These are phyloP conservation scores for Penicillium bialowiezense DNA, from an alignment of 495 filamentous ascomycete species.

Conservation along the genomic window DNA sequence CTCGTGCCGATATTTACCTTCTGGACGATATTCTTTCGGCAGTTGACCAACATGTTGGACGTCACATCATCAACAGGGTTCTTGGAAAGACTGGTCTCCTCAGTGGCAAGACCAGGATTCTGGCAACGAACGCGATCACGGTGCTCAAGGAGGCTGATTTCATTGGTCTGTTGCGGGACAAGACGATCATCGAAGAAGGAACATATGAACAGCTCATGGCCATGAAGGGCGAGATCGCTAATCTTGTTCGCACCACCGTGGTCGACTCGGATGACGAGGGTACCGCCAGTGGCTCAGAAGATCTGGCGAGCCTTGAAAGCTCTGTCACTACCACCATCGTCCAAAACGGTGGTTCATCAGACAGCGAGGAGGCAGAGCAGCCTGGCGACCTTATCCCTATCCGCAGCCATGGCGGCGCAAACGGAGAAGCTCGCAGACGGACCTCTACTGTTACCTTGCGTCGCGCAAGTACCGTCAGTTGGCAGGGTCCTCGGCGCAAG, in stretches of 20 bases:
- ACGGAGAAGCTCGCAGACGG: slow-evolving; percentile 45
- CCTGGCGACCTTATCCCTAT: slow-evolving; percentile 72
- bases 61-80: slow-evolving; percentile 91
- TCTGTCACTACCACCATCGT: slow-evolving; percentile 54
- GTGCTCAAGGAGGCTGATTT: slow-evolving; percentile 85
- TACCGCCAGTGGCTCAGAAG: slow-evolving; percentile 51
- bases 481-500: slow-evolving; percentile 80
- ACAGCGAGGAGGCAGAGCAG: slow-evolving; percentile 73
- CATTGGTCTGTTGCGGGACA: slow-evolving; percentile 79
- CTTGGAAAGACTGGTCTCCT: slow-evolving; percentile 83
- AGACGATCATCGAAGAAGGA: slow-evolving; percentile 79
- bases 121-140: slow-evolving; percentile 95
- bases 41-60: slow-evolving; percentile 95
- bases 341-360: slow-evolving; percentile 50
- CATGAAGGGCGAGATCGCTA: slow-evolving; percentile 87
- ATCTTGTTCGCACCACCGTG: slow-evolving; percentile 75
- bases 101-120: slow-evolving; percentile 80
- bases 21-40: slow-evolving; percentile 93
- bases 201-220: slow-evolving; percentile 88
- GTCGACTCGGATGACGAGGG: slow-evolving; percentile 62
- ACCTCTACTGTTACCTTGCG: slow-evolving; percentile 74
- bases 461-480: slow-evolving; percentile 87
- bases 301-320: slow-evolving; percentile 48
- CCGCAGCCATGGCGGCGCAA: slow-evolving; percentile 43
- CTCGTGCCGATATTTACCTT: slow-evolving; percentile 93